phyloP scores from a whole-genome alignment of 108 stramenopile genomes.

The Nitzschia sp. region DNA sequence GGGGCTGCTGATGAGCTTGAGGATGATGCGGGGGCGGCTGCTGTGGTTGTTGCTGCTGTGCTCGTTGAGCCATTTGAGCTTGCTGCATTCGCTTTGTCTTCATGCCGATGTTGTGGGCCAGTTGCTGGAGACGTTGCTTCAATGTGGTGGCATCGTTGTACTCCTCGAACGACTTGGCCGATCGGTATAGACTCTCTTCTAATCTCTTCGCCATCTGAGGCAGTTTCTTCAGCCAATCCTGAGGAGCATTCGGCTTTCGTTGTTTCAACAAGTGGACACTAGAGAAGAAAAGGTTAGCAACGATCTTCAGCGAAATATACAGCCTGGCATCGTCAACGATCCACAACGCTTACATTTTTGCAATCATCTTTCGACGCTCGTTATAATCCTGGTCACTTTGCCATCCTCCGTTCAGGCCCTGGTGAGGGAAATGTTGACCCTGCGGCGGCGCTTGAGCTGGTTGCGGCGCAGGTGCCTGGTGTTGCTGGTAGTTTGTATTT shows the following conservation, averaged over 20 bases:
- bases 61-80: slow-evolving; percentile 36
- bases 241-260: slow-evolving; percentile 93
- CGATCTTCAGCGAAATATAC: background rate
- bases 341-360: slow-evolving; percentile 78
- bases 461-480: slow-evolving; percentile 28
- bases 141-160: slow-evolving; percentile 91
- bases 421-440: slow-evolving; percentile 50
- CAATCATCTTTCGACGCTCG: slow-evolving; percentile 91
- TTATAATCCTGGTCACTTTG: slow-evolving; percentile 88
- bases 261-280: slow-evolving; percentile 92
- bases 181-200: slow-evolving; percentile 92
- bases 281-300: background rate
- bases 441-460: slow-evolving; percentile 27
- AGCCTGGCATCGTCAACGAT: background rate
- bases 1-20: slow-evolving; percentile 36
- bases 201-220: slow-evolving; percentile 96
- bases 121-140: slow-evolving; percentile 90
- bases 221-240: slow-evolving; percentile 93
- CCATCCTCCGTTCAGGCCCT: slow-evolving; percentile 89
- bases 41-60: slow-evolving; percentile 35
- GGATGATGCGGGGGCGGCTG: slow-evolving; percentile 9
- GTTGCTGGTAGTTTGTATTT: slow-evolving; percentile 41
- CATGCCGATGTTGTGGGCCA: slow-evolving; percentile 92
- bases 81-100: slow-evolving; percentile 78
- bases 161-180: slow-evolving; percentile 85